A percentile compares a stretch with the other conserved stretches of the same genome.
Evolutionary conservation across 1,284 basidiomycete genomes (phyloP).

Genomic region (Leccinum angustisporum): DNA sequence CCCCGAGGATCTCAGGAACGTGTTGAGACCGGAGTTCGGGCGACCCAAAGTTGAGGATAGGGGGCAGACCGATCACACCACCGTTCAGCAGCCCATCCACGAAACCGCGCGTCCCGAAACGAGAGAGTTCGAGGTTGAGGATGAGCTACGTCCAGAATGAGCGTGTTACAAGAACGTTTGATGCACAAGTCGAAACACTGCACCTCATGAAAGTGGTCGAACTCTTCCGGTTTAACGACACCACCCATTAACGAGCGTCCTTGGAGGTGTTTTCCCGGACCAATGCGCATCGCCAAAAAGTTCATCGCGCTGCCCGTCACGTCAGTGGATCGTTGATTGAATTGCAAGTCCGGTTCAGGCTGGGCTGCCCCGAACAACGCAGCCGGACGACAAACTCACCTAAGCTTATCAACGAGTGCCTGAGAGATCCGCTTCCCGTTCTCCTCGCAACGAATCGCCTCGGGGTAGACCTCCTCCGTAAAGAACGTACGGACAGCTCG

Average conservation of each 20-base stretch:
- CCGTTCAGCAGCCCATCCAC: slow-evolving; percentile 83
- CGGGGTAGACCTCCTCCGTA: slow-evolving; percentile 60
- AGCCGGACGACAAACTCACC: slow-evolving; percentile 41
- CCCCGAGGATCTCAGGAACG: slow-evolving; percentile 74
- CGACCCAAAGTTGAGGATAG: slow-evolving; percentile 84
- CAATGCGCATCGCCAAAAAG: slow-evolving; percentile 91
- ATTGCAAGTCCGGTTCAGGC: not conserved
- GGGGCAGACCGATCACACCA: slow-evolving; percentile 82
- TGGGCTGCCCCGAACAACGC: not conserved
- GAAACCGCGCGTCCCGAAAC: slow-evolving; percentile 82
- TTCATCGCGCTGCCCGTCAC: slow-evolving; percentile 57
- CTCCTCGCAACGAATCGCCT: slow-evolving; percentile 71
- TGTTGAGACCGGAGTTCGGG: slow-evolving; percentile 68
- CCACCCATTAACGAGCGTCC: slow-evolving; percentile 85
- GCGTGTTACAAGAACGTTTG: not conserved
- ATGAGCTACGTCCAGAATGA: slow-evolving; percentile 54
- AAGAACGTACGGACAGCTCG: slow-evolving; percentile 64
- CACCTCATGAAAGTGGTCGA: slow-evolving; percentile 78
- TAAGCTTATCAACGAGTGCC: slow-evolving; percentile 71
- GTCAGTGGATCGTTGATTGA: not conserved
- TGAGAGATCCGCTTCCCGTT: slow-evolving; percentile 78
- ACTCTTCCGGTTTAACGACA: slow-evolving; percentile 86
- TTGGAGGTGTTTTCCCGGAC: slow-evolving; percentile 86
- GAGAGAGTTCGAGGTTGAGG: slow-evolving; percentile 83
- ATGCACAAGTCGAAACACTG: slow-evolving; percentile 1